Conservation (phyloP, 2,329 filamentous ascomycete species). For the Talaromyces sp. region DNA sequence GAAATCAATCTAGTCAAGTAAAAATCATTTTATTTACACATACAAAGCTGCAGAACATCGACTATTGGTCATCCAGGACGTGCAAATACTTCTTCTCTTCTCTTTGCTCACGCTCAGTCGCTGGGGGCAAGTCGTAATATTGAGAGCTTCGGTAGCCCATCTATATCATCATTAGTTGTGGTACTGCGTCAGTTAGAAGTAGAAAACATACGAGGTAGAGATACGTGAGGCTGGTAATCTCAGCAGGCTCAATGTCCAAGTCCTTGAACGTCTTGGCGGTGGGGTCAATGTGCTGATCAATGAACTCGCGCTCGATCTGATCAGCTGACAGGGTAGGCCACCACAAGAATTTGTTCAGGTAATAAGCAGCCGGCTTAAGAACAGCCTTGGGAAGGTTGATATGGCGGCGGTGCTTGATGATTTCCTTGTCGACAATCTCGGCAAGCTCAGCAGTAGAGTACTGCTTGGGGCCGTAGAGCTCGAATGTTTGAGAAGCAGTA, state of each 20-base stretch:
- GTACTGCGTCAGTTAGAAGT: background rate
- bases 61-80: slow-evolving; percentile 79
- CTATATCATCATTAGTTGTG: slow-evolving; percentile 44
- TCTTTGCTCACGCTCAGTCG: slow-evolving; percentile 88
- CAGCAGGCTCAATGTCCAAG: slow-evolving; percentile 81
- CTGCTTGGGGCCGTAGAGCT: slow-evolving; percentile 89
- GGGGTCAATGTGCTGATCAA: slow-evolving; percentile 87
- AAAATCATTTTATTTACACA: slow-evolving; percentile 20
- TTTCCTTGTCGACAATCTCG: slow-evolving; percentile 84
- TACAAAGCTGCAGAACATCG: slow-evolving; percentile 14
- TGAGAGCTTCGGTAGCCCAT: slow-evolving; percentile 85
- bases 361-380: slow-evolving; percentile 68
- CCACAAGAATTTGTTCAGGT: slow-evolving; percentile 82
- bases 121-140: slow-evolving; percentile 89
- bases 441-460: slow-evolving; percentile 88
- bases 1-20: slow-evolving; percentile 20
- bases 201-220: slow-evolving; percentile 75
- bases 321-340: slow-evolving; percentile 82
- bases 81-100: slow-evolving; percentile 98
- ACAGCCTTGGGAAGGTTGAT: slow-evolving; percentile 83
- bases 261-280: slow-evolving; percentile 94
- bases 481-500: slow-evolving; percentile 85
- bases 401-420: slow-evolving; percentile 82
- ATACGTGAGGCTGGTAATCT: slow-evolving; percentile 82
- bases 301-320: slow-evolving; percentile 85